Percentiles rank a stretch among this genome's conserved stretches.
These are phyloP conservation scores for Melocanna baccifera DNA, from an alignment of 176 grass and related monocot species.

Conservation along the genomic window DNA sequence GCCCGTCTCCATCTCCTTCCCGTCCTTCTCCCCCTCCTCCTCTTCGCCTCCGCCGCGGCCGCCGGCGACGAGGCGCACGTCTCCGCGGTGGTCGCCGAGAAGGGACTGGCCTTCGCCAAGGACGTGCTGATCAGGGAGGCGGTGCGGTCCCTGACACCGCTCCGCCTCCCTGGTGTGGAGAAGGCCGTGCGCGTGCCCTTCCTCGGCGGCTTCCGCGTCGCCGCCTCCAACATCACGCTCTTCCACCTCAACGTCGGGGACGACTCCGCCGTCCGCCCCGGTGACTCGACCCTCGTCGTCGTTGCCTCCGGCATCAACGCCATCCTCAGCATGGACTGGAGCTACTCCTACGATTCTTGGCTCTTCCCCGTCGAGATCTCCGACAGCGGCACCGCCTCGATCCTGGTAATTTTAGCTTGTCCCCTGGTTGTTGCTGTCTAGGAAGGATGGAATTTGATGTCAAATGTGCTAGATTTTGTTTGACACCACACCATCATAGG, in stretches of 20 bases:
- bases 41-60: neutral
- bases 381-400: constrained; percentile 59
- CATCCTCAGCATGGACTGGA: constrained; percentile 76
- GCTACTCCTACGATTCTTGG: constrained; percentile 70
- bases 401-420: constrained; percentile 51
- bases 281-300: constrained; percentile 50
- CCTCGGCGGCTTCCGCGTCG: constrained; percentile 48
- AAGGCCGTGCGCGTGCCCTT: constrained; percentile 62
- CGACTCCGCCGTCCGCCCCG: constrained; percentile 50
- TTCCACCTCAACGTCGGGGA: constrained; percentile 58
- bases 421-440: neutral
- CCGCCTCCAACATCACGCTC: constrained; percentile 64
- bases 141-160: constrained; percentile 61
- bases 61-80: constrained; percentile 35
- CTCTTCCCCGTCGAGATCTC: constrained; percentile 50
- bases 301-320: constrained; percentile 65
- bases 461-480: constrained; percentile 24
- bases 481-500: neutral
- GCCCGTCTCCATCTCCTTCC: neutral
- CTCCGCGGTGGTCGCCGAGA: constrained; percentile 56
- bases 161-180: constrained; percentile 62
- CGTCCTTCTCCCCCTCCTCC: constrained; percentile 19
- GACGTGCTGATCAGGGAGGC: constrained; percentile 64
- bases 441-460: neutral
- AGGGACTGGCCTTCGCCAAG: constrained; percentile 69